Base-by-base conservation (phyloP, 2,329 filamentous ascomycete genomes). In the Byssochlamys sp. region DNA sequence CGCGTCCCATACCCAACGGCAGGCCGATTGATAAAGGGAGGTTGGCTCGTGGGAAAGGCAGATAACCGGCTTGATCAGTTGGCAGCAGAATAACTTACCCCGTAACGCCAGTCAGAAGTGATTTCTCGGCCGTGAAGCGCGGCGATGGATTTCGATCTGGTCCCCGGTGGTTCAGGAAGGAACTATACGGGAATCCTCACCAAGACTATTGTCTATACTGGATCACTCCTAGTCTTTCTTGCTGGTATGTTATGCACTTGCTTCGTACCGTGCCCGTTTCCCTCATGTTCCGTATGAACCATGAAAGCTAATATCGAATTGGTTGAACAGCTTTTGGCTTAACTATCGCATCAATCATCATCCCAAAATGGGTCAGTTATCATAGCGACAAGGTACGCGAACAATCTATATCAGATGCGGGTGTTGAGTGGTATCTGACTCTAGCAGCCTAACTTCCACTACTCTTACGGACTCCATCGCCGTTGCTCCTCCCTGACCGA, bases 381-480 rank as follows among this genome's bases (percentile, higher is more conserved):
- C 67, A 76, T 55, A 77, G 71, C 55, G 70, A 73, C 57, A 73
- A 73, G 60, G 77, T 78, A 65, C 52, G 66, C 58, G 19, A 10
- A 9, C 27, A 6, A 25, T 26, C n/a, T 10, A 48, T 39, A 31
- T 54, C 31, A 50, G 27, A 52, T 9, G 24, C 48, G 25, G 28
- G 25, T 24, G 48, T 45, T 48, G 24, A 24, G 3, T 19, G 24
- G n/a, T 29, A 35, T 10, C 51, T 55, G 53, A 50, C 56, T 52
- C 28, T 25, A n/a, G 28, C 54, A 73, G 69, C 68, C 69, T 28
- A 82, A 84, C 64, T 82, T 81, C 56, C 75, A 81, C 61, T 84
- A 91, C 63, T 82, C 80, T 52, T 86, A 87, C 69, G 92, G 92
- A 59, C 83, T 99, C 52, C 89, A 96, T 74, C 82, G 81, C 65